Evolutionary conservation across 1,284 basidiomycete genomes (phyloP), one percentile per base, ranked within the genome.

Genomic region (Ustilago xerochloae): DNA sequence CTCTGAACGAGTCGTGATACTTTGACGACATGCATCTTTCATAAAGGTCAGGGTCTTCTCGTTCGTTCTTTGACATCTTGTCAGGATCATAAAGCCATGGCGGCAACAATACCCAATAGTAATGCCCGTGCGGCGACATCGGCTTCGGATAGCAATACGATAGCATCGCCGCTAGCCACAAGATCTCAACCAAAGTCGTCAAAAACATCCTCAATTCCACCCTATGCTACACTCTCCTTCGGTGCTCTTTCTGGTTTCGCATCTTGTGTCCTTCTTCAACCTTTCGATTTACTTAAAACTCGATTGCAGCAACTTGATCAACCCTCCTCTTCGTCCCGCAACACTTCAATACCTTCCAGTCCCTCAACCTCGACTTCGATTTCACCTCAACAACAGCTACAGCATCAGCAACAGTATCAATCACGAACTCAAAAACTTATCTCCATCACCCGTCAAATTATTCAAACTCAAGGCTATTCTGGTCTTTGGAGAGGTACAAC

Each of bases 211-310:
- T n/a, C 64, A 5, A 70, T 77, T 35, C 77, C 80, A 13, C 77
- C 80, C 7, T 75, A 66, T 32, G 78, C 79, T 2, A 83, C 81
- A 28, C 67, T 84, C 9, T 38, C 77, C 2, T 81, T 83, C 6
- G 82, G 82, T 6, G 81, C 79, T 1, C 43, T 66, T 2, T 82
- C 82, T 4, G 82, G 82, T 1, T 65, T 83, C 10, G 75, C 78
- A 1, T 83, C 82, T 3, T 84, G 82, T 47, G 73, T 84, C 4
- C 49, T 83, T 0, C 70, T 84, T 15, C 82, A 84, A 58, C 82
- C 82, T 0, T 79, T 83, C 20, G 82, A 84, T 54, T 58, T 84
- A 32, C 78, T 84, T 39, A 84, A 84, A 56, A 84, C 82, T 1
- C 78, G 82, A 10, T 57, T 84, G 20, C 82, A 84, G 49, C 81